These are phyloP conservation scores for Salicornia ramosissima DNA, from an alignment of 148 eudicot genomes.

Conservation along the genomic window DNA sequence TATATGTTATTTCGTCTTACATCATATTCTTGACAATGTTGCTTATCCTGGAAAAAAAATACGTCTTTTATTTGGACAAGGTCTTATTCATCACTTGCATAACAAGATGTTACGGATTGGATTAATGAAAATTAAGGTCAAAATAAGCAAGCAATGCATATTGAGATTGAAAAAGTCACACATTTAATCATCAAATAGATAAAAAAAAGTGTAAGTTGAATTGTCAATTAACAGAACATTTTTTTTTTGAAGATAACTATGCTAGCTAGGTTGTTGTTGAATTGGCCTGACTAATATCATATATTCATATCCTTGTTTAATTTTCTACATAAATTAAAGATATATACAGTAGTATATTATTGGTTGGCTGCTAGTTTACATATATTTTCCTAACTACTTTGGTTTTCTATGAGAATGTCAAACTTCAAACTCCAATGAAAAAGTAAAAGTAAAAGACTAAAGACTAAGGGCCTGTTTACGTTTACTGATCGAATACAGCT, in stretches of 20 bases:
- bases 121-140: not conserved
- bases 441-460: not conserved
- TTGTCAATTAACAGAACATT: slow-evolving; percentile 1
- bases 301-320: not conserved
- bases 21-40: too few relatives aligned
- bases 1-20: too few relatives aligned
- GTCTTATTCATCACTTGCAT: too few relatives aligned
- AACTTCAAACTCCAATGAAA: not conserved
- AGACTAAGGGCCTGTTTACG: too few relatives aligned
- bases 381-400: not conserved
- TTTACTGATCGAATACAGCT: too few relatives aligned
- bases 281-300: slow-evolving; percentile 5
- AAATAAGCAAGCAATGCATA: not conserved
- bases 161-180: not conserved
- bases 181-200: not conserved
- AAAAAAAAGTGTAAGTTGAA: not conserved
- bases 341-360: too few relatives aligned
- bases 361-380: not conserved
- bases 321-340: not conserved
- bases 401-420: not conserved
- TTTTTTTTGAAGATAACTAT: not conserved
- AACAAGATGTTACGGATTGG: not conserved
- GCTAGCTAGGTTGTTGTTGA: slow-evolving; percentile 5
- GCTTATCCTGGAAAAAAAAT: too few relatives aligned
- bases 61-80: too few relatives aligned